Conservation (phyloP, 1,284 basidiomycete genomes). For the Ganoderma boninense region DNA sequence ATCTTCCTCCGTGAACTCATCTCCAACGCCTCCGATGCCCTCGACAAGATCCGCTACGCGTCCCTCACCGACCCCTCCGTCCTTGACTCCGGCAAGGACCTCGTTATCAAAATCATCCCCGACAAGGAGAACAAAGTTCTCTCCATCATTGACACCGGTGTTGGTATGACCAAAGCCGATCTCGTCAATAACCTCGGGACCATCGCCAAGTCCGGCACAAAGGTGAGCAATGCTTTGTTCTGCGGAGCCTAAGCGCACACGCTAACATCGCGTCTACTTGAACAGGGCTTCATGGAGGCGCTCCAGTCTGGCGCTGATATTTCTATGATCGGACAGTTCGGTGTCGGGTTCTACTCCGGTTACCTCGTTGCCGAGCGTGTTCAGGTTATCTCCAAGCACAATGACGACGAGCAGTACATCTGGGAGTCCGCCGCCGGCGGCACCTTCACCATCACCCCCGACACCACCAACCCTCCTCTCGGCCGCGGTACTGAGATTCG, state of each 20-base stretch:
- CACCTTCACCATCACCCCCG: slow-evolving; percentile 98
- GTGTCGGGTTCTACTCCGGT: slow-evolving; percentile 99
- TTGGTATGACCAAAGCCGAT: slow-evolving; percentile 99
- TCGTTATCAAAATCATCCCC: slow-evolving; percentile 91
- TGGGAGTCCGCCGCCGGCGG: slow-evolving; percentile 99
- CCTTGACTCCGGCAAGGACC: slow-evolving; percentile 90
- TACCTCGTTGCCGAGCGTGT: slow-evolving; percentile 99
- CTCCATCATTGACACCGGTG: slow-evolving; percentile 94
- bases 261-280: slow-evolving; percentile 20
- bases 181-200: slow-evolving; percentile 99
- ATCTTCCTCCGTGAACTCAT: slow-evolving; percentile 97
- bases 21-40: slow-evolving; percentile 92
- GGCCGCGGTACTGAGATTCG: slow-evolving; percentile 97
- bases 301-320: slow-evolving; percentile 97
- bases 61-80: slow-evolving; percentile 91
- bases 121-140: slow-evolving; percentile 97
- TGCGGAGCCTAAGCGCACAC: not conserved
- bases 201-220: slow-evolving; percentile 97
- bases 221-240: slow-evolving; percentile 56
- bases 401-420: slow-evolving; percentile 99
- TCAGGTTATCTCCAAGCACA: slow-evolving; percentile 99
- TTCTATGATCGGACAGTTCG: slow-evolving; percentile 94
- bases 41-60: slow-evolving; percentile 96
- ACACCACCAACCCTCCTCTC: slow-evolving; percentile 89
- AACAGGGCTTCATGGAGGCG: slow-evolving; percentile 96